phyloP scores from a whole-genome alignment of 2,329 filamentous ascomycete species.

The Colletotrichum aenigma region DNA sequence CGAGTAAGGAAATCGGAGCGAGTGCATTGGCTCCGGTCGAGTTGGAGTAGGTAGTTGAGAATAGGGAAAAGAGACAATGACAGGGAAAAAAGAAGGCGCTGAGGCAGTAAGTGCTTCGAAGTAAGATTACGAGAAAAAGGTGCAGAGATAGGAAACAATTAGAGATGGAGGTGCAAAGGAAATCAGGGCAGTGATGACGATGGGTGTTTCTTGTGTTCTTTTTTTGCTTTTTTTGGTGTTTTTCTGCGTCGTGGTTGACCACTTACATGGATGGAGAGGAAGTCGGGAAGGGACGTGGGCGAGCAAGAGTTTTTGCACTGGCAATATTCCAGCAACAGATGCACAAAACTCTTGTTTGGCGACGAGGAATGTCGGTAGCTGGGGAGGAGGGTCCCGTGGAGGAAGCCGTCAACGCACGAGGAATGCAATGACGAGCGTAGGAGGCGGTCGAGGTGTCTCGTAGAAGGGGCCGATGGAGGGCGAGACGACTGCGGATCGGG shows the following conservation, averaged over 20 bases:
- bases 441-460: constrained; percentile 1
- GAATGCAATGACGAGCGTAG: constrained; percentile 17
- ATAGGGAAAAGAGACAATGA: background rate
- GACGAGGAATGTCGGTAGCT: constrained; percentile 19
- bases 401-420: constrained; percentile 14
- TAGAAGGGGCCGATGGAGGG: background rate
- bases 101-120: background rate
- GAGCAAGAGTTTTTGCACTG: constrained; percentile 19
- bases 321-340: constrained; percentile 24
- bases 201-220: background rate
- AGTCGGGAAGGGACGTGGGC: background rate
- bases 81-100: background rate
- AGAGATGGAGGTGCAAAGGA: background rate
- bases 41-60: background rate
- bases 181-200: background rate
- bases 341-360: constrained; percentile 13
- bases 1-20: background rate
- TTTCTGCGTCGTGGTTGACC: background rate
- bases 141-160: background rate
- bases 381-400: constrained; percentile 19
- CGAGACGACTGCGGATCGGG: background rate
- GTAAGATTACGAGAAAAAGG: background rate
- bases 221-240: background rate
- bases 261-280: constrained; percentile 19
- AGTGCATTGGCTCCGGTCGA: background rate